A percentile compares a stretch with the other conserved stretches of the same genome.
Evolutionary conservation across 2,329 filamentous ascomycete genomes (phyloP).

Genomic region (Raffaelea ambrosiae): DNA sequence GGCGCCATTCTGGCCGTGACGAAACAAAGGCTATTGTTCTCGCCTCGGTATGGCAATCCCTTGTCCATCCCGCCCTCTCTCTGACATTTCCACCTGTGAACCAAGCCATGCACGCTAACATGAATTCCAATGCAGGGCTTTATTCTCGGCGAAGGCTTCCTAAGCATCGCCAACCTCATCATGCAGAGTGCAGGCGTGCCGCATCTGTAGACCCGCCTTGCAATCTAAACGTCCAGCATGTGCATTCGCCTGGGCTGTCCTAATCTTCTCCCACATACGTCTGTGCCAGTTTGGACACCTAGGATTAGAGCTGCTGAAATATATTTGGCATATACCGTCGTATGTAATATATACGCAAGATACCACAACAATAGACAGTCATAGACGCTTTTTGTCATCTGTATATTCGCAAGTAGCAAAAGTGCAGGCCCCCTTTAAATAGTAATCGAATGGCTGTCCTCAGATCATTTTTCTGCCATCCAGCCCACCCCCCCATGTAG

Average conservation of each 20-base stretch:
- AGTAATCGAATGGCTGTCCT: no score
- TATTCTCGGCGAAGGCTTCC: constrained; percentile 83
- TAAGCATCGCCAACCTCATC: constrained; percentile 83
- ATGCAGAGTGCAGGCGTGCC: constrained; percentile 56
- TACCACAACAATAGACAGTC: neutral
- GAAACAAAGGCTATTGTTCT: constrained; percentile 83
- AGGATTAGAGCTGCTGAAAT: no score
- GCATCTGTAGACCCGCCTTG: constrained; percentile 7
- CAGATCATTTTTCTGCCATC: no score
- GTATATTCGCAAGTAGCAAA: neutral
- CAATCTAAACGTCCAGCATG: neutral
- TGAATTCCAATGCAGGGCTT: constrained; percentile 49
- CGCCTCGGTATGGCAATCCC: constrained; percentile 47
- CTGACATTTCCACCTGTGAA: no score
- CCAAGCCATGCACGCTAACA: no score
- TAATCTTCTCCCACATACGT: no score
- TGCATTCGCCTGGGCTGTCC: no score
- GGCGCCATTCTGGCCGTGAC: constrained; percentile 47
- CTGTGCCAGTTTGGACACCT: no score
- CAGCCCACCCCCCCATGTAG: no score
- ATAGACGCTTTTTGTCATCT: neutral
- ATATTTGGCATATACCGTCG: no score
- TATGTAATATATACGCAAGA: neutral
- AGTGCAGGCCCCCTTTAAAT: no score
- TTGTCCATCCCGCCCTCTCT: neutral